Conservation (phyloP, 768 basidiomycete genomes). For the Amanita molliuscula region DNA sequence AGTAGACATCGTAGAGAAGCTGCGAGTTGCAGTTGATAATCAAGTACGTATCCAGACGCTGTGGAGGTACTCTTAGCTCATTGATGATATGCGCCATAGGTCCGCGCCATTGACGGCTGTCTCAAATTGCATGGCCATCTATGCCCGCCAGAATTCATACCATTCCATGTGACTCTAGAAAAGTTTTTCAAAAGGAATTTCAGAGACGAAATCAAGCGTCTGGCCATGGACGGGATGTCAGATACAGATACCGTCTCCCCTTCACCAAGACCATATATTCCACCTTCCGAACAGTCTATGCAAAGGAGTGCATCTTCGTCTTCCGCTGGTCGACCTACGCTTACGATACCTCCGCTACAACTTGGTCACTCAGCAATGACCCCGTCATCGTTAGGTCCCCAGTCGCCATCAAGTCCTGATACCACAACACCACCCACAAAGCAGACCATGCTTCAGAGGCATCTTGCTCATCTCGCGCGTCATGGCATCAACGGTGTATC, state of each 20-base stretch:
- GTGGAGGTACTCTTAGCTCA: background rate
- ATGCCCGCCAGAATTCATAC: constrained; percentile 81
- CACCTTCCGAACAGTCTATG: constrained; percentile 38
- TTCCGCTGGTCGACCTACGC: constrained; percentile 31
- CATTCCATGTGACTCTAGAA: constrained; percentile 86
- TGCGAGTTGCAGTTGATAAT: constrained; percentile 70
- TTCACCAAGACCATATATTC: constrained; percentile 28
- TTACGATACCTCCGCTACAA: constrained; percentile 43
- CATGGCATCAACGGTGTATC: constrained; percentile 80
- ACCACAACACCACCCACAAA: constrained; percentile 25
- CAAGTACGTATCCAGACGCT: constrained; percentile 20
- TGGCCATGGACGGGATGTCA: constrained; percentile 47
- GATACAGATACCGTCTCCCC: constrained; percentile 31
- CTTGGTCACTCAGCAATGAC: constrained; percentile 34
- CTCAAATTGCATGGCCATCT: constrained; percentile 74
- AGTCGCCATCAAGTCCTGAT: constrained; percentile 20
- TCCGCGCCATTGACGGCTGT: constrained; percentile 74
- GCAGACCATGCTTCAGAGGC: constrained; percentile 70
- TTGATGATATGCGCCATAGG: constrained; percentile 24
- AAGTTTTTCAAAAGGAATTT: constrained; percentile 82
- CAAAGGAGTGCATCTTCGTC: constrained; percentile 36
- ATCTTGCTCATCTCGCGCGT: constrained; percentile 70
- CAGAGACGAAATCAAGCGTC: constrained; percentile 66
- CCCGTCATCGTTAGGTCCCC: constrained; percentile 33
- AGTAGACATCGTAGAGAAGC: constrained; percentile 57